phyloP scores from a whole-genome alignment of 345 rosid species.

The Bruguiera gymnorhiza region DNA sequence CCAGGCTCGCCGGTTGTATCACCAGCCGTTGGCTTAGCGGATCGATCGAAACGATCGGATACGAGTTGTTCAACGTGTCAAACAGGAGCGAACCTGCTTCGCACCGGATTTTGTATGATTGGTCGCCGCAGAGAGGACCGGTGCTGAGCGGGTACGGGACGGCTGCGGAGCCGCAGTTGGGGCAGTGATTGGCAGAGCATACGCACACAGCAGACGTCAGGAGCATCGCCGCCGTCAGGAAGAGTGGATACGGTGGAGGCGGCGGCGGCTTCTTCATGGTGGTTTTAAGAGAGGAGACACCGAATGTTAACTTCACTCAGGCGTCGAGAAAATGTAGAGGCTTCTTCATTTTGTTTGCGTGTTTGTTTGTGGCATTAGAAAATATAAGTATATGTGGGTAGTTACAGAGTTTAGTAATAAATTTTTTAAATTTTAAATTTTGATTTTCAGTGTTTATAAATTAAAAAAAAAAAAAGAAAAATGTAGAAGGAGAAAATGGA shows the following conservation, averaged over 20 bases:
- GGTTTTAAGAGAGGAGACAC: too few relatives aligned
- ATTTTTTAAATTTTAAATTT: too few relatives aligned
- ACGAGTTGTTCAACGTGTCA: constrained; percentile 39
- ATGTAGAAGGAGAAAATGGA: too few relatives aligned
- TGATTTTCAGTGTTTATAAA: too few relatives aligned
- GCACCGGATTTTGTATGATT: constrained; percentile 41
- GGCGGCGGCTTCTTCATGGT: too few relatives aligned
- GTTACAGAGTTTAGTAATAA: too few relatives aligned
- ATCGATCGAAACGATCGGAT: constrained; percentile 35
- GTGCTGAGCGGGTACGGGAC: constrained; percentile 58
- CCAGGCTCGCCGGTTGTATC: constrained; percentile 32
- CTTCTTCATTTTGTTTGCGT: too few relatives aligned
- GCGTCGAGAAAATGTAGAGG: too few relatives aligned
- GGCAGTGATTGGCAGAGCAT: constrained; percentile 30
- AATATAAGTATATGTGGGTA: too few relatives aligned
- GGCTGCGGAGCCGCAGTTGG: constrained; percentile 39
- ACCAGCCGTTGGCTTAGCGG: constrained; percentile 31
- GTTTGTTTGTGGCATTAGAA: too few relatives aligned
- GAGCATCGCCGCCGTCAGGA: background rate
- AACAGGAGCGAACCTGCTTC: constrained; percentile 27
- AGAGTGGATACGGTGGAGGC: background rate
- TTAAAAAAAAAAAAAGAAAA: too few relatives aligned
- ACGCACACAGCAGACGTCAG: background rate
- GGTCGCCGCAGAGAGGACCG: constrained; percentile 44
- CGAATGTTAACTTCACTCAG: too few relatives aligned